Conservation (phyloP, 805 yeast genomes). For the Yamadazyma ubonensis region DNA sequence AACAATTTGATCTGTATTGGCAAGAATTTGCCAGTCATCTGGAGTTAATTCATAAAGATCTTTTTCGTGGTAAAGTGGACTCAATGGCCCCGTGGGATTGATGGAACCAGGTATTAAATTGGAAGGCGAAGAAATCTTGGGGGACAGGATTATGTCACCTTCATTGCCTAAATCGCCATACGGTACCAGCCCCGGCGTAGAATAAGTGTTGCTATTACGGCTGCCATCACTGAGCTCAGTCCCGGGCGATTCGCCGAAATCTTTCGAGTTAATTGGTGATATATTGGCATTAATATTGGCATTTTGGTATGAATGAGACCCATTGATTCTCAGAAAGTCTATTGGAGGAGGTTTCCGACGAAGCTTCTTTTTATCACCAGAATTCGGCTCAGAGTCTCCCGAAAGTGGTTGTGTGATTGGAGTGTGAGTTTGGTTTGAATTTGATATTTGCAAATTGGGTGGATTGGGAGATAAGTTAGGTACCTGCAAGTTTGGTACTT, state of each 20-base stretch:
- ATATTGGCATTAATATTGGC: too few relatives aligned
- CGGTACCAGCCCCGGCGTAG: conserved; percentile 1
- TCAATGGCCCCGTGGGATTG: conserved; percentile 10
- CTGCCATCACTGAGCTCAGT: conserved; percentile 1
- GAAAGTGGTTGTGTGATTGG: not conserved
- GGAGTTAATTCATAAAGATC: conserved; percentile 51
- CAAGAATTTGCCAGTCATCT: conserved; percentile 69
- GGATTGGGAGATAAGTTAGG: too few relatives aligned
- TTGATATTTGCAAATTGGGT: not conserved
- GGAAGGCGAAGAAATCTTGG: not conserved
- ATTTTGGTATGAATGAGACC: conserved; percentile 18
- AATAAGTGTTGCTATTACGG: not conserved
- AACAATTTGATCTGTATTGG: conserved; percentile 57
- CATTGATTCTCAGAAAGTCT: conserved; percentile 37
- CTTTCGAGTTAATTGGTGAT: conserved; percentile 3
- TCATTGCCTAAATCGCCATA: not conserved
- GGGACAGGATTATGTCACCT: too few relatives aligned
- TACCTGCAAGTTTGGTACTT: too few relatives aligned
- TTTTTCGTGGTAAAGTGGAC: conserved; percentile 11
- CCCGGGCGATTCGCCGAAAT: conserved; percentile 1
- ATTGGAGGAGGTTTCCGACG: conserved; percentile 44
- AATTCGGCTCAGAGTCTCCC: too few relatives aligned
- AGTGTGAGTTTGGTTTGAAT: not conserved
- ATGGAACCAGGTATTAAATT: conserved; percentile 7
- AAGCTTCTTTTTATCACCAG: conserved; percentile 12